Conservation (phyloP, 257 asterid genomes). For the Asclepias syriaca region DNA sequence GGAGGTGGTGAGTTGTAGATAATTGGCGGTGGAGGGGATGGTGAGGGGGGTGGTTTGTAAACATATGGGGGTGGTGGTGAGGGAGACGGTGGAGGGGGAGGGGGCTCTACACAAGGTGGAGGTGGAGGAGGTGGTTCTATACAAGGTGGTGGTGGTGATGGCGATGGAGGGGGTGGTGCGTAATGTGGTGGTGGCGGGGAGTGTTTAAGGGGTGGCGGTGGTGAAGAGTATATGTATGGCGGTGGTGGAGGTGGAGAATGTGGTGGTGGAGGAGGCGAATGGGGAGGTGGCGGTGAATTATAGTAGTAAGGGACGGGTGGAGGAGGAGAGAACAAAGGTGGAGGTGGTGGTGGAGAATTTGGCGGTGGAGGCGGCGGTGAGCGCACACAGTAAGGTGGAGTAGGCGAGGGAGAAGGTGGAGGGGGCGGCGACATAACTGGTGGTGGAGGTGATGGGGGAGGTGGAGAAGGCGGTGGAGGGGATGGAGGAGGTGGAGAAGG, state of each 20-base stretch:
- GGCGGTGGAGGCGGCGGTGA: constrained; percentile 57
- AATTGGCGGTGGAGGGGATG: constrained; percentile 44
- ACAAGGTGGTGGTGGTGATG: constrained; percentile 63
- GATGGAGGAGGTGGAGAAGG: constrained; percentile 24
- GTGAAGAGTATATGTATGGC: constrained; percentile 25
- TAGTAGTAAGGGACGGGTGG: constrained; percentile 20
- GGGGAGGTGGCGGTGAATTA: constrained; percentile 28
- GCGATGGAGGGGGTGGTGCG: constrained; percentile 42
- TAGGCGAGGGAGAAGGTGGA: constrained; percentile 19
- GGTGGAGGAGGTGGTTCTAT: constrained; percentile 38
- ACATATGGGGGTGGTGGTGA: constrained; percentile 38
- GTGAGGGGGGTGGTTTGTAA: constrained; percentile 46
- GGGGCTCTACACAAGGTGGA: constrained; percentile 14
- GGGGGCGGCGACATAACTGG: constrained; percentile 24
- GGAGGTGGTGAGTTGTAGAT: constrained; percentile 46
- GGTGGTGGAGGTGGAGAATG: constrained; percentile 36
- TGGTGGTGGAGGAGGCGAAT: constrained; percentile 27
- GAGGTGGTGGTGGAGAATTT: constrained; percentile 46
- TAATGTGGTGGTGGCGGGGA: constrained; percentile 49
- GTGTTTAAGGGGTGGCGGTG: constrained; percentile 33
- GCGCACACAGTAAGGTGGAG: constrained; percentile 35
- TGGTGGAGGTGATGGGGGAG: constrained; percentile 34
- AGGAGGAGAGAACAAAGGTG: constrained; percentile 31
- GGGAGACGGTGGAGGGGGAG: constrained; percentile 13
- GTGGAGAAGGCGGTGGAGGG: constrained; percentile 10